Conservation (phyloP, 1,284 basidiomycete species). For the Malassezia arunalokei region DNA sequence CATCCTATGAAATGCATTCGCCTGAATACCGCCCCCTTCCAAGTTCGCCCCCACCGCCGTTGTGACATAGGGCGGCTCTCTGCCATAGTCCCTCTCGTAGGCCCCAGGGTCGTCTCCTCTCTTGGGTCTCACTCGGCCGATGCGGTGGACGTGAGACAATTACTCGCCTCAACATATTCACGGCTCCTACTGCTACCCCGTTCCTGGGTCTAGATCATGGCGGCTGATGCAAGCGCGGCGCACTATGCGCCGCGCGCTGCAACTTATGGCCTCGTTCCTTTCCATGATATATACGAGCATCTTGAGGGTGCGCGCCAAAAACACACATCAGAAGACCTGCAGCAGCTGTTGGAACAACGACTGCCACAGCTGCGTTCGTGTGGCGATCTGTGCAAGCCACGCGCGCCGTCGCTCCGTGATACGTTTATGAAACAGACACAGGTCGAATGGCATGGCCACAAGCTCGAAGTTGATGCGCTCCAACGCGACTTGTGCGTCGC, state of each 20-base stretch:
- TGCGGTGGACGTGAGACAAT: no score
- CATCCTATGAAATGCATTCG: background rate
- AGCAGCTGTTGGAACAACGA: constrained; percentile 18
- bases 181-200: no score
- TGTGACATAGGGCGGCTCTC: background rate
- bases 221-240: constrained; percentile 3
- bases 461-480: constrained; percentile 53
- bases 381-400: constrained; percentile 19
- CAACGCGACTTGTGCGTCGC: constrained; percentile 59
- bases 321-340: constrained; percentile 17
- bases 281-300: constrained; percentile 34
- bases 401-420: constrained; percentile 1
- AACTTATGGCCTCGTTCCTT: constrained; percentile 5
- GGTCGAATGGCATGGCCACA: constrained; percentile 48
- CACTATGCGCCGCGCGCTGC: background rate
- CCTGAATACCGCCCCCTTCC: background rate
- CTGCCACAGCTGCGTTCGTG: constrained; percentile 21
- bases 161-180: no score
- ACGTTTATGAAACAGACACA: background rate
- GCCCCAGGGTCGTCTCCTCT: background rate
- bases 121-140: no score
- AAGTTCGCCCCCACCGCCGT: background rate
- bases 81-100: background rate
- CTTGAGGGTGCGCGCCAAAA: constrained; percentile 28
- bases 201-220: background rate